Evolutionary conservation across 768 basidiomycete genomes (phyloP), one percentile per base, ranked within the genome.

Genomic region (Xerocomellus chrysenteron): DNA sequence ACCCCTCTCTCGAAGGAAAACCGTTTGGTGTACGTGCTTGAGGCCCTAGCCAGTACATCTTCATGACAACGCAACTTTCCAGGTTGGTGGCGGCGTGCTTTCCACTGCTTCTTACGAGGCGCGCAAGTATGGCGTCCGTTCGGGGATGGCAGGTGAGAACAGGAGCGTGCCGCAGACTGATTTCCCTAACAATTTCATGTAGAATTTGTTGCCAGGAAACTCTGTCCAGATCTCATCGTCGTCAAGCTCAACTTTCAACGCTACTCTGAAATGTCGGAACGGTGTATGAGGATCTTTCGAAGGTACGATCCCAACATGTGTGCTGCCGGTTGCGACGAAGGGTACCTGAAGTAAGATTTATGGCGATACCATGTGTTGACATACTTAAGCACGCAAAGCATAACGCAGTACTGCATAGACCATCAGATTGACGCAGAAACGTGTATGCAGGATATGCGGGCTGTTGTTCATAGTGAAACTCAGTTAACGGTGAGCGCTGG

Each of bases 101-200:
- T 85, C 82, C 12, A 98, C 96, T 0, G 94, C 94, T 11, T 90
- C 92, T 30, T 97, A 97, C 55, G 94, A 94, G 66, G 94, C 94
- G 7, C 80, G 94, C 44, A 93, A 89, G 68, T 93, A 80, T 62
- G 94, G 94, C 2, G 89, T 92, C 33, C 86, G 97, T 43, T 96
- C 94, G 5, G 96, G 93, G 30, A 98, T 98, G 97, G 84, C 96
- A n/a, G 82, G 91, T 90, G 64, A 58, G 78, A 26, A n/a, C 8
- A n/a, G 30, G 9, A 13, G 33, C 12, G 5, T 40, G 28, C 32
- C 14, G 42, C 10, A 0, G n/a, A 30, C 19, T 17, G 26, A 17
- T 24, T 40, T 24, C 17, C 37, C 28, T 47, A n/a, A 56, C 30
- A 50, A 32, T 26, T 14, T 50, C 40, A 7, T 17, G 47, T 17